Base-by-base conservation (phyloP, 257 asterid genomes). In the Plectranthus barbatus region DNA sequence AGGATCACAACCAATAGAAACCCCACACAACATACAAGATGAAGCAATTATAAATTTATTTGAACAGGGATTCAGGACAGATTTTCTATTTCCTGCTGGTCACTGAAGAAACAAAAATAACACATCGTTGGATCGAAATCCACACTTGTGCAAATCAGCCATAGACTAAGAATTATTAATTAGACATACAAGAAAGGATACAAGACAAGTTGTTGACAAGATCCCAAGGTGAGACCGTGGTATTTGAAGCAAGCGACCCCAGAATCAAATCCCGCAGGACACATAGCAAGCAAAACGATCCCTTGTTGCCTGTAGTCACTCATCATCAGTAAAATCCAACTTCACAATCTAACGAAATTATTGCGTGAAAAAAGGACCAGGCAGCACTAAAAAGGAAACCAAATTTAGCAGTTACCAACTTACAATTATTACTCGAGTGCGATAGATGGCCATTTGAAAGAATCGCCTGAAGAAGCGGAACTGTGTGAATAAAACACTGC, bases 401-500 rank as follows among this genome's bases (percentile, higher is more conserved):
- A 9, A 11, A 45, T 17, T 31, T 1, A 7, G 15, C 13, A 31
- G 19, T 6, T 10, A 31, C 26, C 1, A 11, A 46, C 93, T 73
- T 75, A 89, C 95, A 56, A 21, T 79, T 45, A 39, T 39, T 21
- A 21, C 13, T 57, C 57, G 85, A 81, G 33, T 67, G 61, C 52
- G 9, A 9, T 6, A 53, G 51, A n/a, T 81, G 80, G 26, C 51
- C 57, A 66, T 63, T 66, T 0, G 67, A 73, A 46, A 74, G 53
- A 61, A 92, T 47, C 33, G 89, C 84, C 15, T 73, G 75, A 68
- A 92, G 82, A 55, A 92, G 81, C 3, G 95, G 90, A n/a, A 89
- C 95, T 0, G 94, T 81, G 72, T 92, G 89, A 49, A 83, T 75
- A 72, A 89, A 83, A 73, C 97, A 92, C 70, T 92, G 99, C 82